Conservation (phyloP, 331 rosid species). For the Stylosanthes scabra region DNA sequence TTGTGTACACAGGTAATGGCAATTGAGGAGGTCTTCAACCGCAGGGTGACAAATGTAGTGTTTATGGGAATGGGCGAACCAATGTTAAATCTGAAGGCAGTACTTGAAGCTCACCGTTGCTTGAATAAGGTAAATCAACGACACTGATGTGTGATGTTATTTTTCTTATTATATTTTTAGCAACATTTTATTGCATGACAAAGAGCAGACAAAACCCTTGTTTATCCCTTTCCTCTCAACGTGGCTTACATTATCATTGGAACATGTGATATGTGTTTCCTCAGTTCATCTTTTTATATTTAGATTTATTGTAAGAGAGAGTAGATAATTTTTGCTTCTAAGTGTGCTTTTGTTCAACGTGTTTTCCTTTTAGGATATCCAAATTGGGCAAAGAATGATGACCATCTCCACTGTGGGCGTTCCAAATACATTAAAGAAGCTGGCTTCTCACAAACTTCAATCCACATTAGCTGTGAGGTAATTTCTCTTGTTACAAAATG, state of each 20-base stretch:
- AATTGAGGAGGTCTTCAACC: constrained; percentile 87
- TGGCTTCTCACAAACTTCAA: constrained; percentile 97
- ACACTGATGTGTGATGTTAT: constrained; percentile 15
- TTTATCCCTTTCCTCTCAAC: constrained; percentile 5
- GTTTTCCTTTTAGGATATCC: constrained; percentile 66
- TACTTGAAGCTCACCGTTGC: constrained; percentile 91
- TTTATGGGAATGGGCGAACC: constrained; percentile 99
- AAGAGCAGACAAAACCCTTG: constrained; percentile 19
- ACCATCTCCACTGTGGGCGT: constrained; percentile 98
- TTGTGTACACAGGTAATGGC: constrained; percentile 83
- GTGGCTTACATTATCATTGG: constrained; percentile 12
- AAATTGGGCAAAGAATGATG: constrained; percentile 98
- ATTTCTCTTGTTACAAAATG: constrained; percentile 14
- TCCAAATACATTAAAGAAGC: constrained; percentile 89
- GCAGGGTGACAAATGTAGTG: constrained; percentile 92
- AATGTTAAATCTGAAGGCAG: constrained; percentile 87
- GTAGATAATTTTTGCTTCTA: constrained; percentile 21
- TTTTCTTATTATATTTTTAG: constrained; percentile 30
- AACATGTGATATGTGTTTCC: constrained; percentile 10
- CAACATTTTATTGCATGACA: constrained; percentile 14
- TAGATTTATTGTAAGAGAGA: constrained; percentile 12
- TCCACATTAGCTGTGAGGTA: constrained; percentile 99
- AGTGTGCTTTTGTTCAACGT: constrained; percentile 30
- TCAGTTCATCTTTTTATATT: constrained; percentile 18
- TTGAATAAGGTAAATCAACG: constrained; percentile 76